Percentiles rank a stretch among this genome's conserved stretches.
Conservation (phyloP, 2,329 filamentous ascomycete species). For the Cordyceps cateniannulata region DNA sequence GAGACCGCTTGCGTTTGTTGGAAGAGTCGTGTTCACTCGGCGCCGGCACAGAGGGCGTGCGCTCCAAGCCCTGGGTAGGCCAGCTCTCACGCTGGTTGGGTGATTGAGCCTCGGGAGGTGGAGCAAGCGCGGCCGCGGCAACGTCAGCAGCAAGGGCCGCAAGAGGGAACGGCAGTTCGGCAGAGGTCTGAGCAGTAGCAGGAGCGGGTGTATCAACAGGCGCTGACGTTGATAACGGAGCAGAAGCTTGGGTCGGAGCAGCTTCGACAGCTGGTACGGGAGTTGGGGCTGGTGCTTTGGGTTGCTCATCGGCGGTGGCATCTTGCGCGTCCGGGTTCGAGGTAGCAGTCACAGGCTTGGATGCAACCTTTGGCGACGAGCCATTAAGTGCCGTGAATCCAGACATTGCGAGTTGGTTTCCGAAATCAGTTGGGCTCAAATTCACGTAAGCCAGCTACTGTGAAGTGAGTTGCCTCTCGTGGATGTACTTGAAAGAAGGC, state of each 20-base stretch:
- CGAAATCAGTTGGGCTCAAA: neutral
- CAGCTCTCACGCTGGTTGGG: constrained; percentile 34
- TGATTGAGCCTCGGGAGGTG: constrained; percentile 19
- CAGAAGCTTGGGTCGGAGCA: neutral
- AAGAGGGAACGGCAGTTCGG: neutral
- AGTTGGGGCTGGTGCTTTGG: neutral
- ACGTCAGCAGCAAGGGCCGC: neutral
- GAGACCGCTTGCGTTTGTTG: constrained; percentile 65
- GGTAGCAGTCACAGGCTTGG: neutral
- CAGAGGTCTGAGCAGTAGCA: constrained; percentile 6
- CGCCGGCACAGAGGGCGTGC: constrained; percentile 31
- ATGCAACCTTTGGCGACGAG: constrained; percentile 34
- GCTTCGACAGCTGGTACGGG: neutral
- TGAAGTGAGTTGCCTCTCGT: neutral
- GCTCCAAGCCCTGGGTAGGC: constrained; percentile 34
- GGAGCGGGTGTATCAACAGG: constrained; percentile 18
- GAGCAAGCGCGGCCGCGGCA: constrained; percentile 15
- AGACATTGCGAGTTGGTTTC: constrained; percentile 32
- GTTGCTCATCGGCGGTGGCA: neutral
- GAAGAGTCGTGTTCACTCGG: constrained; percentile 42
- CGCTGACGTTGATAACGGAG: constrained; percentile 4
- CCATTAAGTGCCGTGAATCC: constrained; percentile 48
- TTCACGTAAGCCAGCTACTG: neutral
- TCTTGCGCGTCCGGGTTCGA: neutral
- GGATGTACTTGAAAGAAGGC: neutral